Evolutionary conservation across 225 moss, liverwort and hornwort genomes (phyloP).

Genomic region (Bryoerythrophyllum caledonicum): DNA sequence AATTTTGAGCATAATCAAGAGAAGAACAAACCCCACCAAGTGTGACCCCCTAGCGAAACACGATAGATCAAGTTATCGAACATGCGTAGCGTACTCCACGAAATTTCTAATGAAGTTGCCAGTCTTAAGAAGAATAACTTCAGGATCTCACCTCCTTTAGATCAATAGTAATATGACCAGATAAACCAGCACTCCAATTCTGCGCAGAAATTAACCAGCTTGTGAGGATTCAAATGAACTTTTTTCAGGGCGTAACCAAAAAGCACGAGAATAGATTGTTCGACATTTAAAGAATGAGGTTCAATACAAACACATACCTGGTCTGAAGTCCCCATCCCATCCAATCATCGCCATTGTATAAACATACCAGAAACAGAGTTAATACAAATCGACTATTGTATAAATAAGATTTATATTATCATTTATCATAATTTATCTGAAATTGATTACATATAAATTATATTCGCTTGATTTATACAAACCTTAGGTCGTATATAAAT

Average conservation of each 20-base stretch:
- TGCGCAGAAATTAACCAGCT: conserved; percentile 37
- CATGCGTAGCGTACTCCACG: background rate
- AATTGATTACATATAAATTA: too few relatives aligned
- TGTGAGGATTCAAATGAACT: conserved; percentile 12
- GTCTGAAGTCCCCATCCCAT: conserved; percentile 38
- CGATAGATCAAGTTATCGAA: background rate
- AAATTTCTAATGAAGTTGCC: background rate
- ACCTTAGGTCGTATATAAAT: too few relatives aligned
- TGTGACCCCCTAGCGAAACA: background rate
- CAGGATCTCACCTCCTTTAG: conserved; percentile 67
- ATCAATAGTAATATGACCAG: conserved; percentile 85
- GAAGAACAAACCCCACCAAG: background rate
- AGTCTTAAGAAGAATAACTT: background rate
- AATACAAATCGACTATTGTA: conserved; percentile 5
- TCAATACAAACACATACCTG: conserved; percentile 35
- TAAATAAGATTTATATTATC: too few relatives aligned
- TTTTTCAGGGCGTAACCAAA: background rate
- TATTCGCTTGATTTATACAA: too few relatives aligned
- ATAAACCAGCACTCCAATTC: conserved; percentile 79
- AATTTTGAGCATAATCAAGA: background rate
- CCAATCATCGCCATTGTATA: conserved; percentile 36
- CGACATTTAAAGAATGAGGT: background rate
- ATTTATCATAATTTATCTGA: too few relatives aligned
- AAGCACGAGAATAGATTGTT: conserved; percentile 7
- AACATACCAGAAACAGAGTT: conserved; percentile 31